phyloP scores from a whole-genome alignment of 2,329 filamentous ascomycete genomes.

The Leptosphaerulina australis region DNA sequence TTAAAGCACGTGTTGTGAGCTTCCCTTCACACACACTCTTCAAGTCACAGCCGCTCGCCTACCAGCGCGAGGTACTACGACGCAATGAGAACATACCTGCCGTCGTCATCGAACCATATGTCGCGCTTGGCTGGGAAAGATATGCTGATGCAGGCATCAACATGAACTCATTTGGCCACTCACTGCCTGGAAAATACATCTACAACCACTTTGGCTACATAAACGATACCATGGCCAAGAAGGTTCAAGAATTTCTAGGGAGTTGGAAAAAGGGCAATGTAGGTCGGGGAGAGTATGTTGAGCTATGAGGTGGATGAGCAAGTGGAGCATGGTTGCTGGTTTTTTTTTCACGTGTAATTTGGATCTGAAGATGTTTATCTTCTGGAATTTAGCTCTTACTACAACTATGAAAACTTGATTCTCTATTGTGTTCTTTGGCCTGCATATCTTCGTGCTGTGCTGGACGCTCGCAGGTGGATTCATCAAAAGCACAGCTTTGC shows the following conservation, averaged over 20 bases:
- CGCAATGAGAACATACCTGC: constrained; percentile 50
- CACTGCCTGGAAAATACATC: constrained; percentile 59
- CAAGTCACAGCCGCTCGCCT: constrained; percentile 53
- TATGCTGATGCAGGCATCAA: constrained; percentile 63
- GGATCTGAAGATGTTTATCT: too few species aligned
- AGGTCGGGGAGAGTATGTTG: constrained; percentile 38
- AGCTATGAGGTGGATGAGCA: constrained; percentile 35
- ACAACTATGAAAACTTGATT: too few species aligned
- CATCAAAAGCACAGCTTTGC: too few species aligned
- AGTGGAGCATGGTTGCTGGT: too few species aligned
- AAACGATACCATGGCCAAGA: constrained; percentile 50
- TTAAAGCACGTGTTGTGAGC: constrained; percentile 56
- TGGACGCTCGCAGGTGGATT: too few species aligned
- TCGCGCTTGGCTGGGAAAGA: constrained; percentile 63
- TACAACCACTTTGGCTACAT: constrained; percentile 64
- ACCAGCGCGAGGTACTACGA: constrained; percentile 55
- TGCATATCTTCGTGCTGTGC: too few species aligned
- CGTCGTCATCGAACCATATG: constrained; percentile 67
- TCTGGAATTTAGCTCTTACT: too few species aligned
- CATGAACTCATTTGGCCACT: constrained; percentile 63
- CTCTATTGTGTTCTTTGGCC: too few species aligned
- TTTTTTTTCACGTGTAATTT: too few species aligned
- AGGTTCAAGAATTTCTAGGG: constrained; percentile 46
- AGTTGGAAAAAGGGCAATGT: constrained; percentile 45
- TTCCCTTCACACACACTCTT: constrained; percentile 60